phyloP scores from a whole-genome alignment of 495 filamentous ascomycete genomes.

The Penicillium manginii region DNA sequence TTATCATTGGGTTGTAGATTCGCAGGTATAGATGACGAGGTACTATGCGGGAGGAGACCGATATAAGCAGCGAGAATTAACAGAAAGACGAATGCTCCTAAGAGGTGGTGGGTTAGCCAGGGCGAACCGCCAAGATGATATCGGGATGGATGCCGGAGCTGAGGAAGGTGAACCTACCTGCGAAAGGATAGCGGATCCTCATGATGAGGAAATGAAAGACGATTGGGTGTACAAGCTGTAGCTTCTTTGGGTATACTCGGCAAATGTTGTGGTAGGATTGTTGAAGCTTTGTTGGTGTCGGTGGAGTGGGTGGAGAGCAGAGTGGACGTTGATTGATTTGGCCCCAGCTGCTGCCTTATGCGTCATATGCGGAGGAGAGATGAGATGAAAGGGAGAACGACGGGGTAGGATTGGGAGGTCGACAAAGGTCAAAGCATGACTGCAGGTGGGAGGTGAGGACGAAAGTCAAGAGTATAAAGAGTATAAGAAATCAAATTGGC shows the following conservation, averaged over 20 bases:
- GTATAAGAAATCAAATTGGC: too few relatives aligned
- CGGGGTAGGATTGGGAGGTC: too few relatives aligned
- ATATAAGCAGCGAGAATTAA: constrained; percentile 76
- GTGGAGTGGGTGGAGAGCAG: constrained; percentile 10
- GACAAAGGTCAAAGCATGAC: not conserved
- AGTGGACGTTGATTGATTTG: constrained; percentile 24
- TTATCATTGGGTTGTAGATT: constrained; percentile 82
- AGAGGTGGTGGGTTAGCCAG: constrained; percentile 15
- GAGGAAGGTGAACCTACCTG: constrained; percentile 52
- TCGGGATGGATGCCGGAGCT: not conserved
- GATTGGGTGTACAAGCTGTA: not conserved
- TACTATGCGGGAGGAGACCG: constrained; percentile 64
- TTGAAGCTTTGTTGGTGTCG: not conserved
- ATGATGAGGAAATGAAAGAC: constrained; percentile 41
- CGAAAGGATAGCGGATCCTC: constrained; percentile 75
- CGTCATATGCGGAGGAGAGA: constrained; percentile 37
- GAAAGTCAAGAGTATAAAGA: too few relatives aligned
- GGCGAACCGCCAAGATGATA: constrained; percentile 10
- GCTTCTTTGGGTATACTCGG: not conserved
- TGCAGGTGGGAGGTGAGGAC: not conserved
- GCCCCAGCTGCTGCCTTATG: constrained; percentile 28
- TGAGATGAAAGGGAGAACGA: too few relatives aligned
- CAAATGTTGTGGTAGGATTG: not conserved
- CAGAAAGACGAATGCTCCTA: constrained; percentile 75
- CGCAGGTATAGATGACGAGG: constrained; percentile 66